Evolutionary conservation across 441 rosid genomes (phyloP), one percentile per base, ranked within the genome.

Genomic region (Isatis lusitanica): DNA sequence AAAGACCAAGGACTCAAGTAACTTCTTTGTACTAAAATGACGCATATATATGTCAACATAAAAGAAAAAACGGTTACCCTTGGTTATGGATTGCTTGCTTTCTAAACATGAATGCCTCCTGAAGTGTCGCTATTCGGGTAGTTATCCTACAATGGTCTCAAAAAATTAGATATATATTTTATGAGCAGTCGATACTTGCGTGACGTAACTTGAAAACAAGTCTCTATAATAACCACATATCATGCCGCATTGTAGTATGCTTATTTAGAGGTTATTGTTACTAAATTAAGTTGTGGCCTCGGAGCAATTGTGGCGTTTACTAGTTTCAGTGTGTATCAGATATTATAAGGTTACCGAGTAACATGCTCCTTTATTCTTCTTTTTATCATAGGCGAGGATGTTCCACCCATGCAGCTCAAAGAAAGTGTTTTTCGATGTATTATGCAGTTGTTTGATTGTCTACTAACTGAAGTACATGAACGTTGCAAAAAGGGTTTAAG

Each of bases 401-500:
- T 91, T 73, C 99, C 98, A 11, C 99, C 97, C 16, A 89, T 91
- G 98, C 98, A 91, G 76, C 87, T 96, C 82, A 90, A 91, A 83
- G 99, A 96, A 79, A 89, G 97, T 68, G 99, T 96, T 7, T 93
- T 93, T 80, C 90, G 97, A 82, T 91, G 97, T 79, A 85, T 93
- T 74, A 79, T 86, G 86, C 99, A 96, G 85, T 74, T 96, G 75
- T 96, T 88, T 78, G 99, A 93, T 83, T 93, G 98, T 81, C 98
- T 96, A 73, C 82, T 96, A 67, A 93, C 98, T 33, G 99, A 96
- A 83, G 98, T 96, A 50, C 96, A 93, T 66, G 99, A 96, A 82
- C 98, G 98, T 66, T 93, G 97, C 81, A 96, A 96, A 83, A 96
- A 96, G 86, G 99, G 99, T 26, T 81, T 92, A 78, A 90, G 89